Evolutionary conservation across 1,284 basidiomycete genomes (phyloP), one percentile per base, ranked within the genome.

Genomic region (Naganishia sp.): DNA sequence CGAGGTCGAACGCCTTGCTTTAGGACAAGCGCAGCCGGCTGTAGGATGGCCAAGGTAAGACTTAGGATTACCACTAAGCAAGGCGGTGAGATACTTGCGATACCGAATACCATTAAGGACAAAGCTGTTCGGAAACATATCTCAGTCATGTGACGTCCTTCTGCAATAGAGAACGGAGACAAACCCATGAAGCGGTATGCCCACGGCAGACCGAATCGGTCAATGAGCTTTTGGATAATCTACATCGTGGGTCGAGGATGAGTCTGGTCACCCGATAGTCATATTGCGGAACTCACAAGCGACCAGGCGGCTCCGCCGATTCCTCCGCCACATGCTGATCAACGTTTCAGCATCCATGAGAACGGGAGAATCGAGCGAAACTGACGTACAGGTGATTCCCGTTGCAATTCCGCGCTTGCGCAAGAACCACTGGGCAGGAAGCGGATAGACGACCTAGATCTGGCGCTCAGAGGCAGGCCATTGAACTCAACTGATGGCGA

Each of bases 351-450:
- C 7, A 28, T 13, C 18, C 4, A 11, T 33, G 10, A 1, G 13
- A 31, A 33, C 13, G 7, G 16, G 31, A 3, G 3, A 28, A 36
- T 31, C 3, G 2, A 15, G 25, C 1, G 11, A 15, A 11, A n/a
- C 5, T 11, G 31, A 49, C 57, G 31, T 39, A 60, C 57, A 70
- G 15, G 69, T 68, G 33, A 70, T 64, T 6, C 69, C 69, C 2
- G 69, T 70, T 7, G 69, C 65, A 15, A 70, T 61, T 15, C 69
- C 69, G 43, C 69, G 54, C 59, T 64, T 68, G 39, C 63, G 63
- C 52, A 68, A 42, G 45, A 70, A 70, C 25, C 33, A 70, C 39
- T 70, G 69, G 9, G 59, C 56, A 5, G 67, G 67, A 2, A 68
- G 49, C 15, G 69, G 68, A 31, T 66, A 66, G 21, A 68, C 69